Evolutionary conservation across 1,139 yeast species (phyloP).

Genomic region (Kodamaea sp.): DNA sequence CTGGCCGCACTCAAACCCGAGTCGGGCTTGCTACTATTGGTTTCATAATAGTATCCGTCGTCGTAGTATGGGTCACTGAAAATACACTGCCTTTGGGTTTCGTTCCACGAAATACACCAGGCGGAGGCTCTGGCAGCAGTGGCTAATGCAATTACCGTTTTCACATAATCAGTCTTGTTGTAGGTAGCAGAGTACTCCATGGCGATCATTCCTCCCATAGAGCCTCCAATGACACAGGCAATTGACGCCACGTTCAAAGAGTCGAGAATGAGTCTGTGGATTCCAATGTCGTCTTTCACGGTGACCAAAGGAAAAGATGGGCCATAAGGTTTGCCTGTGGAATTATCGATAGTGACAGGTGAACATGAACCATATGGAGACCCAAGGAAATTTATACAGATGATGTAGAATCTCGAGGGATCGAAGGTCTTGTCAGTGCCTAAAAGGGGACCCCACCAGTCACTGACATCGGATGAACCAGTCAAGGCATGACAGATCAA

Average conservation of each 20-base stretch:
- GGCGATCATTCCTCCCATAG: conserved; percentile 99
- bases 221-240: conserved; percentile 92
- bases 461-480: conserved; percentile 92
- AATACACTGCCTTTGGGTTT: conserved; percentile 94
- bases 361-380: conserved; percentile 97
- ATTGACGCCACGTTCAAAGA: conserved; percentile 73
- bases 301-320: conserved; percentile 95
- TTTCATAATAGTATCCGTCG: conserved; percentile 79
- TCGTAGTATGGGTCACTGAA: conserved; percentile 91
- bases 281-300: conserved; percentile 81
- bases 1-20: conserved; percentile 94
- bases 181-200: conserved; percentile 76
- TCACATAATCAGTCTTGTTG: conserved; percentile 70
- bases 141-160: conserved; percentile 78
- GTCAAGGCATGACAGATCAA: conserved; percentile 94
- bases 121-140: conserved; percentile 95
- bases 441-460: conserved; percentile 98
- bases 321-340: conserved; percentile 77
- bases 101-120: conserved; percentile 99
- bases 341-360: conserved; percentile 76
- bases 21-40: conserved; percentile 69
- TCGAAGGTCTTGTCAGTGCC: conserved; percentile 90
- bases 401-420: conserved; percentile 79
- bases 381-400: conserved; percentile 88
- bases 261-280: conserved; percentile 74